Conservation (phyloP, 768 basidiomycete species). For the Termitomyces sp. region DNA sequence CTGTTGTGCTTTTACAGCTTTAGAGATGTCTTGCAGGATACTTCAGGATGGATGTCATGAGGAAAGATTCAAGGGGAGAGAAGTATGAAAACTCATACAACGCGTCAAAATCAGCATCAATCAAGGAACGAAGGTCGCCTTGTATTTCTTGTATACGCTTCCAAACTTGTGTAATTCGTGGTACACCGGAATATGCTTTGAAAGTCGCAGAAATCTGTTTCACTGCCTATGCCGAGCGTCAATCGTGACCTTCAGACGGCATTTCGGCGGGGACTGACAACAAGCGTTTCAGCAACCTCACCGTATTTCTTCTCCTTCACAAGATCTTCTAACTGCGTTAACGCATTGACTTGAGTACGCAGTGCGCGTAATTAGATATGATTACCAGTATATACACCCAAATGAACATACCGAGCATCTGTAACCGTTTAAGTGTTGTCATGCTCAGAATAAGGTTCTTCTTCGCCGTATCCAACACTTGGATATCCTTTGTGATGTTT, state of each 20-base stretch:
- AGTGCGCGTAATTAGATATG: neutral
- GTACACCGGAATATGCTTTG: constrained; percentile 72
- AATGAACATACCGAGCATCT: constrained; percentile 77
- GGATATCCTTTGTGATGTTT: constrained; percentile 95
- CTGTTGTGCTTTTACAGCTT: constrained; percentile 54
- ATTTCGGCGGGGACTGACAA: constrained; percentile 32
- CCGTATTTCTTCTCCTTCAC: constrained; percentile 74
- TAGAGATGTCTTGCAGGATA: constrained; percentile 62
- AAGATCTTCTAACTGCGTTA: constrained; percentile 75
- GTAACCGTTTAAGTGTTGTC: constrained; percentile 83
- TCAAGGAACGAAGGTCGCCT: constrained; percentile 68
- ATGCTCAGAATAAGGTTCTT: constrained; percentile 87
- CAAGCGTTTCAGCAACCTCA: constrained; percentile 79
- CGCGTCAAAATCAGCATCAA: constrained; percentile 88
- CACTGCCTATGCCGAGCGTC: constrained; percentile 53
- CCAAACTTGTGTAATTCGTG: constrained; percentile 71
- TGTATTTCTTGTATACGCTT: constrained; percentile 78
- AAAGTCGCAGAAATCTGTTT: constrained; percentile 81
- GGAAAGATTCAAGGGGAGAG: neutral
- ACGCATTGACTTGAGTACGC: constrained; percentile 58
- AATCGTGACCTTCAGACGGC: neutral
- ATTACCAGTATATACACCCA: neutral
- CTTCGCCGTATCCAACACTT: constrained; percentile 89
- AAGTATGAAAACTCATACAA: constrained; percentile 55
- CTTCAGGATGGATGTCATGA: neutral